Conservation (phyloP, 306 rosid genomes). For the Cyclanthera cordifolia region DNA sequence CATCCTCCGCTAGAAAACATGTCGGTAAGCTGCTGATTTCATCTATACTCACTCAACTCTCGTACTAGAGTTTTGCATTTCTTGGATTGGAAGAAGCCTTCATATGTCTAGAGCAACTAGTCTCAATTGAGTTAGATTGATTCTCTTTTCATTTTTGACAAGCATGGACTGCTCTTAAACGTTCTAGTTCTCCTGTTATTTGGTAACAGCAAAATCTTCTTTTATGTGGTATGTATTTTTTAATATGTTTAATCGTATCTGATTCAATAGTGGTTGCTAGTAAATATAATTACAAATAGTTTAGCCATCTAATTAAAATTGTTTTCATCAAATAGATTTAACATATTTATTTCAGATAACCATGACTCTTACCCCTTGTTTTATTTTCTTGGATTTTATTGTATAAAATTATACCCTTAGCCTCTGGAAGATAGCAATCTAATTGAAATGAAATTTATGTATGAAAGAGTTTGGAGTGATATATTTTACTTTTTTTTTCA, state of each 20-base stretch:
- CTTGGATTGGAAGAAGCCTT: background rate
- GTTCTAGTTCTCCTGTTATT: background rate
- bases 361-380: background rate
- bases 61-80: background rate
- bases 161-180: background rate
- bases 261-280: background rate
- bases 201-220: too few relatives aligned
- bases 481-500: slow-evolving; percentile 24
- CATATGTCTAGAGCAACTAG: background rate
- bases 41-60: background rate
- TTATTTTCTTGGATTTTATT: background rate
- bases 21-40: slow-evolving; percentile 32
- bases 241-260: background rate
- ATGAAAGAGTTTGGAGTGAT: background rate
- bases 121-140: background rate
- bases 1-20: slow-evolving; percentile 68
- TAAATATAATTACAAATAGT: background rate
- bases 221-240: background rate
- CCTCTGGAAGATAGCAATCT: background rate
- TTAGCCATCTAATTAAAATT: background rate
- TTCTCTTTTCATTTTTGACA: background rate
- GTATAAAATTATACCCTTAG: background rate
- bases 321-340: background rate
- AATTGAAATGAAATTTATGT: background rate
- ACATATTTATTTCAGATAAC: background rate